Conservation (phyloP, 2,329 filamentous ascomycete genomes). For the Calonectria pseudoturangicola region DNA sequence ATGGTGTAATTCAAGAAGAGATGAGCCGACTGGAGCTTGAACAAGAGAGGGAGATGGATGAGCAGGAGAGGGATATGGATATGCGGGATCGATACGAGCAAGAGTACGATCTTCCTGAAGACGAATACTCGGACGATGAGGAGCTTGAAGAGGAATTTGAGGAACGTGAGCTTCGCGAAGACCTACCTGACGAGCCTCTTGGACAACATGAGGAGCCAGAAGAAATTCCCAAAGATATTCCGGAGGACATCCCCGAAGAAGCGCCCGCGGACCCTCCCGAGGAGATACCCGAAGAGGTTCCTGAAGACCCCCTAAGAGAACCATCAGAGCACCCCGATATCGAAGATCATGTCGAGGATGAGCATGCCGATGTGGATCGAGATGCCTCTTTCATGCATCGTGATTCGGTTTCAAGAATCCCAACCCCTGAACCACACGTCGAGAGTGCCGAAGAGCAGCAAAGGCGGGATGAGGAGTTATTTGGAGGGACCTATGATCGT, state of each 20-base stretch:
- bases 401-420: constrained; percentile 25
- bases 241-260: constrained; percentile 35
- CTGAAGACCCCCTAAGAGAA: constrained; percentile 16
- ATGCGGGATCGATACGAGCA: constrained; percentile 56
- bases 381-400: constrained; percentile 49
- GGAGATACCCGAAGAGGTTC: constrained; percentile 32
- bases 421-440: constrained; percentile 38
- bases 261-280: background rate
- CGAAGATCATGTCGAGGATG: background rate
- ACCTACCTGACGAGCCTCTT: constrained; percentile 17
- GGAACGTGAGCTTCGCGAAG: constrained; percentile 1
- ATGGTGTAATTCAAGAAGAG: constrained; percentile 74
- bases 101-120: constrained; percentile 42
- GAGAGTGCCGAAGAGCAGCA: constrained; percentile 58
- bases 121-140: constrained; percentile 33
- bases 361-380: constrained; percentile 23
- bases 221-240: constrained; percentile 26
- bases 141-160: constrained; percentile 22
- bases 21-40: constrained; percentile 73
- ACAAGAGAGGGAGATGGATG: constrained; percentile 63
- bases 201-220: constrained; percentile 12
- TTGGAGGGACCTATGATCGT: constrained; percentile 70
- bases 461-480: constrained; percentile 68
- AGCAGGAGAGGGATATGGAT: constrained; percentile 53
- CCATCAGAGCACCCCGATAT: background rate